Percentiles rank a stretch among this genome's conserved stretches.
Conservation (phyloP, 2,329 filamentous ascomycete genomes). For the Tolypocladium inflatum region DNA sequence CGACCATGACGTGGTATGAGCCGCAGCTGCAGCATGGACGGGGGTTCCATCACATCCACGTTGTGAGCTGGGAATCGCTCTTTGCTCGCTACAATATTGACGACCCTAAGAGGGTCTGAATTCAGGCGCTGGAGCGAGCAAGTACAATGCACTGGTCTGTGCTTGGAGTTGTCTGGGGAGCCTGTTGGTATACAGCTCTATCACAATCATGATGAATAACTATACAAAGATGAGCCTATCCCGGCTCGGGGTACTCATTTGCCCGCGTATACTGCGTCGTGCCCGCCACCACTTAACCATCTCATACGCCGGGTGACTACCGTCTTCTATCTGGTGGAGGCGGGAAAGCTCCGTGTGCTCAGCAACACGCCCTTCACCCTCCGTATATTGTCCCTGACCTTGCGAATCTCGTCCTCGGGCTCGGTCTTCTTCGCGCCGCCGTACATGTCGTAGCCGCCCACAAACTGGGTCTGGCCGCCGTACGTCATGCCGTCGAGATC, state of each 20-base stretch:
- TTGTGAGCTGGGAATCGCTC: constrained; percentile 33
- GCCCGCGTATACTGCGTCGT: background rate
- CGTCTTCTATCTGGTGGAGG: constrained; percentile 19
- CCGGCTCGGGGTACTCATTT: background rate
- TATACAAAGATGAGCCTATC: background rate
- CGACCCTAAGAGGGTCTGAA: constrained; percentile 9
- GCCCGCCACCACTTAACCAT: too few species aligned
- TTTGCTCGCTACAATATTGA: constrained; percentile 20
- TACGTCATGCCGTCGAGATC: constrained; percentile 56
- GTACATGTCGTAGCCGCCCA: constrained; percentile 30
- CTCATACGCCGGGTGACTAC: background rate
- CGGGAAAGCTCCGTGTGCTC: constrained; percentile 65
- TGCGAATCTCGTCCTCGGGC: constrained; percentile 61
- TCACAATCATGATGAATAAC: background rate
- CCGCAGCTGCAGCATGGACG: constrained; percentile 36
- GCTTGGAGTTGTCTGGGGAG: background rate
- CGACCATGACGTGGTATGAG: constrained; percentile 43
- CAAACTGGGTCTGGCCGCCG: constrained; percentile 24
- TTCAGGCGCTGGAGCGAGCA: background rate
- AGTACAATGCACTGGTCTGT: background rate
- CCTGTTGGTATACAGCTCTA: background rate
- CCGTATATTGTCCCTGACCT: constrained; percentile 65
- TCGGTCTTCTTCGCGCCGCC: constrained; percentile 36
- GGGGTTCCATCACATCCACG: constrained; percentile 37
- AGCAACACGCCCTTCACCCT: constrained; percentile 72